phyloP scores from a whole-genome alignment of 2,329 filamentous ascomycete genomes.

The Sporothrix luriei region DNA sequence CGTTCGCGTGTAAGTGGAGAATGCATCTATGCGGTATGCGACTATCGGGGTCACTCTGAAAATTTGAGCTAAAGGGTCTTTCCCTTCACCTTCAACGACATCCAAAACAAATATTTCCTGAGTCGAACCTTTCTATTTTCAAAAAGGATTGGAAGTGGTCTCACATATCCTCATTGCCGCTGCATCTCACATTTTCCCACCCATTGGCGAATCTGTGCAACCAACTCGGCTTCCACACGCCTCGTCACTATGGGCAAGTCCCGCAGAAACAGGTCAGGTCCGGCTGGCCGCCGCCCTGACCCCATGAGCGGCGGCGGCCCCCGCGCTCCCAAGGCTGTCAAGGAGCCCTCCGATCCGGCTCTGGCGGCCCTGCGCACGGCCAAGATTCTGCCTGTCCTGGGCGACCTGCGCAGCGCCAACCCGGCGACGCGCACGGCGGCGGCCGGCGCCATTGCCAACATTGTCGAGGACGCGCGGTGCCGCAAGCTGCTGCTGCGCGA shows the following conservation, averaged over 20 bases:
- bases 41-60: neutral
- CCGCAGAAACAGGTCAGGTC: conserved; percentile 51
- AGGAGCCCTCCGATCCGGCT: conserved; percentile 65
- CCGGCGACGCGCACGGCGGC: conserved; percentile 62
- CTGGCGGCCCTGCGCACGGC: conserved; percentile 64
- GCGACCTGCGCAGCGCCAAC: conserved; percentile 61
- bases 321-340: conserved; percentile 53
- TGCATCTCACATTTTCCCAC: neutral
- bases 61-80: neutral
- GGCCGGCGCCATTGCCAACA: conserved; percentile 61
- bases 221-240: neutral
- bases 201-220: neutral
- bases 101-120: neutral
- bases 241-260: conserved; percentile 57
- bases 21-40: conserved; percentile 16
- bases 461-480: conserved; percentile 63
- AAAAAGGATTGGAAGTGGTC: neutral
- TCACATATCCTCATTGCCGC: neutral
- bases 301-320: conserved; percentile 46
- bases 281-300: conserved; percentile 54
- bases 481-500: conserved; percentile 67
- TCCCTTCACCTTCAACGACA: neutral
- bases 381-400: conserved; percentile 65
- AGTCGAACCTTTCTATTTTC: neutral
- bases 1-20: conserved; percentile 17